Percentiles rank a stretch among this genome's conserved stretches.
Evolutionary conservation across 108 stramenopile species (phyloP).

Genomic region (Aurantiochytrium sp.): DNA sequence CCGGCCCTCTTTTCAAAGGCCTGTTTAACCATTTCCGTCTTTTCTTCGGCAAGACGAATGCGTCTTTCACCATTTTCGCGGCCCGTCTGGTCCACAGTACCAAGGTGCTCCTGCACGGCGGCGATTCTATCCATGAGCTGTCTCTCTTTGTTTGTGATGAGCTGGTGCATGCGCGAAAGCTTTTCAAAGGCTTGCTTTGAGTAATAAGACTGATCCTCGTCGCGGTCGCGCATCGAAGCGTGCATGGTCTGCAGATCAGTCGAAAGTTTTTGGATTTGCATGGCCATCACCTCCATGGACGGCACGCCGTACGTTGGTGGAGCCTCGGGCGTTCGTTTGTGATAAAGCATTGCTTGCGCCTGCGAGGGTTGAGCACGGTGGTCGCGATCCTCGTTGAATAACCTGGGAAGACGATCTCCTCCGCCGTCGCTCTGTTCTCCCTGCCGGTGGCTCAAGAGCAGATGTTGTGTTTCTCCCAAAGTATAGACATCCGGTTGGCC

Average conservation of each 20-base stretch:
- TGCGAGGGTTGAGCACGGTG: too few species aligned
- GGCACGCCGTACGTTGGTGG: not conserved
- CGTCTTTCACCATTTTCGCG: not conserved
- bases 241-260: not conserved
- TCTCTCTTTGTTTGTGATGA: not conserved
- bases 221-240: not conserved
- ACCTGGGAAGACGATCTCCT: too few species aligned
- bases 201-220: not conserved
- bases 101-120: not conserved
- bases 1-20: not conserved
- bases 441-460: too few species aligned
- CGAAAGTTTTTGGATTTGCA: not conserved
- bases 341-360: too few species aligned
- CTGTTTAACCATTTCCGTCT: not conserved
- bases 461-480: too few species aligned
- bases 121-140: not conserved
- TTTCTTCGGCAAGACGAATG: not conserved
- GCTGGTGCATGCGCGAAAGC: not conserved
- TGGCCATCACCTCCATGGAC: not conserved
- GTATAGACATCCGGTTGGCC: too few species aligned
- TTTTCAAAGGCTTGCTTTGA: not conserved
- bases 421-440: too few species aligned
- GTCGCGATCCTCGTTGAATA: too few species aligned
- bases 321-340: too few species aligned
- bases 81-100: not conserved